These are phyloP conservation scores for Anisogramma anomala DNA, from an alignment of 2,329 filamentous ascomycete genomes.

Conservation along the genomic window DNA sequence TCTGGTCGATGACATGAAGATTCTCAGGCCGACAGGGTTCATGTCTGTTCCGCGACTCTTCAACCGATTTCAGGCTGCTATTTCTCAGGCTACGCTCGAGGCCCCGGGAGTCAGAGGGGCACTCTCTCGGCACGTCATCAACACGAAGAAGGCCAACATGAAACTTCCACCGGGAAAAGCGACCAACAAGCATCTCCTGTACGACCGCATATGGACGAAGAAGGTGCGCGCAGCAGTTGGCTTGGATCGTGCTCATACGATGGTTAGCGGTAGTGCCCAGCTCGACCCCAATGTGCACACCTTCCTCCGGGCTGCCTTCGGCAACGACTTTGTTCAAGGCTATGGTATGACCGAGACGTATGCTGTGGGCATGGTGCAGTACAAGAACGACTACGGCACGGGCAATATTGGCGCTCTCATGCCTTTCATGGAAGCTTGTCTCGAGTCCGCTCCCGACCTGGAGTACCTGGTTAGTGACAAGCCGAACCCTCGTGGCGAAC, in stretches of 20 bases:
- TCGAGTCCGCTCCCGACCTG: conserved; percentile 84
- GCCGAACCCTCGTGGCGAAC: conserved; percentile 80
- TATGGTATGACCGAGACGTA: conserved; percentile 94
- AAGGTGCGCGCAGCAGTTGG: conserved; percentile 80
- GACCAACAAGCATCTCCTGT: conserved; percentile 66
- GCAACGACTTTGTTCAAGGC: conserved; percentile 69
- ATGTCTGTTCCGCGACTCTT: conserved; percentile 83
- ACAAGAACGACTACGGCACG: conserved; percentile 55
- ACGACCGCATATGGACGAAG: conserved; percentile 79
- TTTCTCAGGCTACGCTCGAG: conserved; percentile 68
- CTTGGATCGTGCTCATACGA: conserved; percentile 56
- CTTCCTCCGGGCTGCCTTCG: conserved; percentile 77
- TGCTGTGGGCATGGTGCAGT: conserved; percentile 61
- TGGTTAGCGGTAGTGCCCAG: conserved; percentile 84
- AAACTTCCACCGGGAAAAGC: conserved; percentile 59
- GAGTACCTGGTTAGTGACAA: conserved; percentile 83
- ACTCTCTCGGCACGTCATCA: conserved; percentile 67
- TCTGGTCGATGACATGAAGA: conserved; percentile 82
- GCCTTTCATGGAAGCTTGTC: conserved; percentile 59
- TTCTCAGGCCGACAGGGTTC: conserved; percentile 71
- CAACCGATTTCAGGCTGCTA: conserved; percentile 77
- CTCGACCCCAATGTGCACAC: conserved; percentile 79
- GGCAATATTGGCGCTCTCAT: conserved; percentile 73
- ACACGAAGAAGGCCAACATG: conserved; percentile 69
- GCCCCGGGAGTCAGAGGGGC: conserved; percentile 69